Evolutionary conservation across 768 basidiomycete genomes (phyloP), one percentile per base, ranked within the genome.

Genomic region (Kwoniella sp.): DNA sequence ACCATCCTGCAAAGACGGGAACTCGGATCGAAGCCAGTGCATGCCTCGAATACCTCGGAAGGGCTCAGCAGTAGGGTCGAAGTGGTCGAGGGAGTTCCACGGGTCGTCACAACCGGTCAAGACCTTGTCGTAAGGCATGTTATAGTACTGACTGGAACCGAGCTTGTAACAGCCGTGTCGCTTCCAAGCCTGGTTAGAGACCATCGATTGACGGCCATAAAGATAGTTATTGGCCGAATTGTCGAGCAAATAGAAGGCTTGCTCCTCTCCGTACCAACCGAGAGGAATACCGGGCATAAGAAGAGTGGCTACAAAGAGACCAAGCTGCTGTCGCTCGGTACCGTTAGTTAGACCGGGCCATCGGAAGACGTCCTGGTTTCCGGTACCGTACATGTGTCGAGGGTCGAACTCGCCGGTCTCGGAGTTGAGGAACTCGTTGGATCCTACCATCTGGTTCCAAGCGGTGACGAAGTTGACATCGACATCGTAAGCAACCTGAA

Each of bases 1-100:
- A 2, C 93, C 93, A 72, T 96, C 93, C 78, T 91, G 91, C 12
- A 95, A 84, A 2, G 90, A 84, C 25, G 84, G 86, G 80, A 89
- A 95, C 15, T 83, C 81, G 5, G 78, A 78, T 30, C 93, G 89
- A 38, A 95, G 83, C 73, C 86, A 84, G 62, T 89, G 79, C 82
- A 91, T 88, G 58, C 90, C 90, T 20, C 86, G 78, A 73, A 91
- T 87, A 63, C 91, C 75, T 61, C 92, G 88, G 41, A 90, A 86
- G 41, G 85, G 85, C 73, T 90, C 88, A 13, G 88, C 82, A 1
- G 93, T 94, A 15, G 92, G 92, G 80, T 96, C 93, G 78, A 95
- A 95, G 79, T 96, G 93, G 73, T 96, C 93, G 31, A 94, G 86
- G 1, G 90, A 86, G 79, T 95, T 94, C 91, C 90, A 93, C 71